phyloP scores from a whole-genome alignment of 192 early-diverging fungal species.

The Spizellomyces punctatus region DNA sequence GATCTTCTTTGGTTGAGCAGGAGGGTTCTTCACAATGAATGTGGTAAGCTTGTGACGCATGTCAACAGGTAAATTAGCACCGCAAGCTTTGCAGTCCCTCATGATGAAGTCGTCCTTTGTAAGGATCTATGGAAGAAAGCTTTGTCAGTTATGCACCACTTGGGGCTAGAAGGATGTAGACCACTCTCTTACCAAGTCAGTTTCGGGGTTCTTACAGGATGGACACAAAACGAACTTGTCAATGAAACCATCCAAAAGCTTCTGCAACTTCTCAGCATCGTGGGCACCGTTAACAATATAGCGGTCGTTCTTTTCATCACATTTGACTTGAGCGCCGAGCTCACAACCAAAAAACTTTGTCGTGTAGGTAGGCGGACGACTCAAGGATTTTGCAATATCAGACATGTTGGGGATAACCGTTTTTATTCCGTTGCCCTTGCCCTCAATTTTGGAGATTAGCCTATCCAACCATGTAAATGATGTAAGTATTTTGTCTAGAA shows the following conservation, averaged over 20 bases:
- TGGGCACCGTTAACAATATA: conserved; percentile 97
- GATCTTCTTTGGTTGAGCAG: conserved; percentile 43
- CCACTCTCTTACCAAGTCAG: conserved; percentile 70
- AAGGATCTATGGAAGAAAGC: conserved; percentile 34
- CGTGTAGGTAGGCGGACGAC: conserved; percentile 79
- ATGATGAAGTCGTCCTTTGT: conserved; percentile 63
- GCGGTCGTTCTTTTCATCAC: conserved; percentile 86
- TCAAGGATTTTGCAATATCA: conserved; percentile 87
- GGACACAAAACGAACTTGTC: conserved; percentile 92
- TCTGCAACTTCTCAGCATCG: conserved; percentile 82
- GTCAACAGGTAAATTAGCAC: conserved; percentile 77
- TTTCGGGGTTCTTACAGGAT: conserved; percentile 96
- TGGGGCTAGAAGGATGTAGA: conserved; percentile 11
- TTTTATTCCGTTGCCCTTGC: conserved; percentile 99
- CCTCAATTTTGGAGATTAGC: conserved; percentile 79
- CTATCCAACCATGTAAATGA: background rate
- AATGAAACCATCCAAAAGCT: conserved; percentile 86
- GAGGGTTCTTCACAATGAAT: conserved; percentile 93
- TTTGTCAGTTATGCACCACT: background rate
- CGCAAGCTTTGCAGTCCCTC: conserved; percentile 91
- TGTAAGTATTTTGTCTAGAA: background rate
- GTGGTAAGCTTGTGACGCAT: conserved; percentile 87
- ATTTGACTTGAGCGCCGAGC: conserved; percentile 91
- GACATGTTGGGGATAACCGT: conserved; percentile 97
- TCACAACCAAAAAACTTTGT: conserved; percentile 90